phyloP scores from a whole-genome alignment of 352 stramenopile genomes.

The Globisporangium megalacanthum region DNA sequence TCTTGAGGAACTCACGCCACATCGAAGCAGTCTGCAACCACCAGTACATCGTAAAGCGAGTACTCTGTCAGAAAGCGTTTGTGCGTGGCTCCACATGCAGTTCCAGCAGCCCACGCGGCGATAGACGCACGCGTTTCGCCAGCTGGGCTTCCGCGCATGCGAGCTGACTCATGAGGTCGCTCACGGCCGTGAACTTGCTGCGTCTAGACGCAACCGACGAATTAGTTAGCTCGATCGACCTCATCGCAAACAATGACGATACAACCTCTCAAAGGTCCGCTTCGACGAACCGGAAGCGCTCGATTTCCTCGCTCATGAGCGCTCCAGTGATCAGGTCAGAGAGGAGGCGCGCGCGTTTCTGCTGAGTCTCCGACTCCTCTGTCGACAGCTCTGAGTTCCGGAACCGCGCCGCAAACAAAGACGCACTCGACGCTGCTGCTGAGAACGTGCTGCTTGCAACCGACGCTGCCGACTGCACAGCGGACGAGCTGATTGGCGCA shows the following conservation, averaged over 20 bases:
- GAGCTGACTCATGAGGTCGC: conserved; percentile 51
- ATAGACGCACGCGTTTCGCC: conserved; percentile 33
- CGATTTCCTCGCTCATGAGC: conserved; percentile 54
- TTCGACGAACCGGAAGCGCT: conserved; percentile 36
- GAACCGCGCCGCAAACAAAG: conserved; percentile 36
- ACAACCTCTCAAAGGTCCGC: background rate
- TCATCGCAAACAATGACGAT: background rate
- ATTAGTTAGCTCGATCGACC: background rate
- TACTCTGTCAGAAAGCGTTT: too few relatives aligned
- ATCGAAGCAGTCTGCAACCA: conserved; percentile 24
- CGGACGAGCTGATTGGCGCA: conserved; percentile 5
- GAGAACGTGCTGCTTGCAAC: conserved; percentile 23
- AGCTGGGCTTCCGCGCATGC: conserved; percentile 54
- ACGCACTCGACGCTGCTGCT: conserved; percentile 18
- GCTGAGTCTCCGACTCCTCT: conserved; percentile 30
- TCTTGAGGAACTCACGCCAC: conserved; percentile 53
- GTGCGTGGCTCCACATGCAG: background rate
- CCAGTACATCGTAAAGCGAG: background rate
- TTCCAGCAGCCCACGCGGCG: too few relatives aligned
- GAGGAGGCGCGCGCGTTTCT: conserved; percentile 32
- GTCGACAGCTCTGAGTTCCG: conserved; percentile 27
- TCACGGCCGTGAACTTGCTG: conserved; percentile 33
- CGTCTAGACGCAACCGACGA: conserved; percentile 8
- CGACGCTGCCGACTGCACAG: conserved; percentile 11
- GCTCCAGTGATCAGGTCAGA: conserved; percentile 49